These are phyloP conservation scores for Salix exigua DNA, from an alignment of 345 rosid genomes.

Conservation along the genomic window DNA sequence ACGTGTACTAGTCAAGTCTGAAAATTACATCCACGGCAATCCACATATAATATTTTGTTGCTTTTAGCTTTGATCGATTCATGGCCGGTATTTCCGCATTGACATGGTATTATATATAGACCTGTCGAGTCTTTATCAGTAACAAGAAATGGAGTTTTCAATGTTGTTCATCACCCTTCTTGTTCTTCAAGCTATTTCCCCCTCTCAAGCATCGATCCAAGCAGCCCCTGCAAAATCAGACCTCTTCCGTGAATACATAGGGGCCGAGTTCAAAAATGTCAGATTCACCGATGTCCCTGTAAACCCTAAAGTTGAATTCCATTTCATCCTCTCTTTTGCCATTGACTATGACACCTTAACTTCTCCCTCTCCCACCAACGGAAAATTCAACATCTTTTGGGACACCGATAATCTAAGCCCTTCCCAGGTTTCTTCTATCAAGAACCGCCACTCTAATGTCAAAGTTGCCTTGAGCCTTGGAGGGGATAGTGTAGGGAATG, in stretches of 20 bases:
- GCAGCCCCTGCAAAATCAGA: neutral
- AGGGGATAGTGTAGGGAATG: slow-evolving; percentile 3
- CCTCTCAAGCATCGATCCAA: neutral
- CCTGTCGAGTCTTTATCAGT: neutral
- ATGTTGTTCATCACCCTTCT: neutral
- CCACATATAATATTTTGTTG: too few species aligned
- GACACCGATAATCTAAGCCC: slow-evolving; percentile 5
- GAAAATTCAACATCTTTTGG: slow-evolving; percentile 15
- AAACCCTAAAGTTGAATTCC: neutral
- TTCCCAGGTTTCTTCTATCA: slow-evolving; percentile 5
- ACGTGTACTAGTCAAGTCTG: neutral
- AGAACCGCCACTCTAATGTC: slow-evolving; percentile 3
- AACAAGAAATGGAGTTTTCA: neutral
- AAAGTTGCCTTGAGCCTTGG: slow-evolving; percentile 8
- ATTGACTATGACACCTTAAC: slow-evolving; percentile 2
- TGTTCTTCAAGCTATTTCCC: neutral
- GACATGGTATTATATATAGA: neutral
- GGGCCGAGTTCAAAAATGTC: slow-evolving; percentile 2
- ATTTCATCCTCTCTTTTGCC: slow-evolving; percentile 12
- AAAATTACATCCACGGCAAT: neutral
- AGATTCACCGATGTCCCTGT: slow-evolving; percentile 2
- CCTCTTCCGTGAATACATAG: slow-evolving; percentile 4
- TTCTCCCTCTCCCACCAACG: slow-evolving; percentile 13
- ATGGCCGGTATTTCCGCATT: neutral
- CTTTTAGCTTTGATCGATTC: neutral